A percentile compares a stretch with the other conserved stretches of the same genome.
phyloP scores from a whole-genome alignment of 2,329 filamentous ascomycete species.

The Botrytis tulipae region DNA sequence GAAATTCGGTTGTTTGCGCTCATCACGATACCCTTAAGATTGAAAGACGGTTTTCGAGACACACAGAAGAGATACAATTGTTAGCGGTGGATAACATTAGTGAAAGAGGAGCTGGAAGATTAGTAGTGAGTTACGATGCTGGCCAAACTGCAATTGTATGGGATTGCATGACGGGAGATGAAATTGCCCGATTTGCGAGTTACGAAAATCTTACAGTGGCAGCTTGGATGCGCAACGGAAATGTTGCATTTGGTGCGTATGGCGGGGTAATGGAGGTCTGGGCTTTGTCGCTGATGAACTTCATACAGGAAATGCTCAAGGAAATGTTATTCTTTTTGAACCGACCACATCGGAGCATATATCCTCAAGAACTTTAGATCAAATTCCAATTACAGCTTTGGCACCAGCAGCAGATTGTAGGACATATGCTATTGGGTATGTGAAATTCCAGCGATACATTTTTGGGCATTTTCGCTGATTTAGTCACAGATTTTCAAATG shows the following conservation, averaged over 20 bases:
- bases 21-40: conserved; percentile 91
- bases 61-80: conserved; percentile 78
- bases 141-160: conserved; percentile 93
- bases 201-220: conserved; percentile 84
- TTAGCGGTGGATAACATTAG: conserved; percentile 90
- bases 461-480: conserved; percentile 24
- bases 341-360: conserved; percentile 90
- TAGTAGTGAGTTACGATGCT: conserved; percentile 90
- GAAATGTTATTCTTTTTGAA: conserved; percentile 92
- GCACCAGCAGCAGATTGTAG: conserved; percentile 86
- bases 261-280: conserved; percentile 12
- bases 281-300: conserved; percentile 24
- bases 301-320: conserved; percentile 81
- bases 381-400: conserved; percentile 90
- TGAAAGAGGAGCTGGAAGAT: conserved; percentile 76
- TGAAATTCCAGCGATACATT: not conserved
- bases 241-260: conserved; percentile 85
- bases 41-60: conserved; percentile 79
- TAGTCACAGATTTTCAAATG: conserved; percentile 77
- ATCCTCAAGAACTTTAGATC: conserved; percentile 82
- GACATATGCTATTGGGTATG: conserved; percentile 92
- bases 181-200: conserved; percentile 87
- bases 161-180: conserved; percentile 89
- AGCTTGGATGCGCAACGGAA: conserved; percentile 95
- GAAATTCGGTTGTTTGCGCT: conserved; percentile 77